A percentile compares a stretch with the other conserved stretches of the same genome.
These are phyloP conservation scores for Candida gigantensis DNA, from an alignment of 1,139 yeast species.

Conservation along the genomic window DNA sequence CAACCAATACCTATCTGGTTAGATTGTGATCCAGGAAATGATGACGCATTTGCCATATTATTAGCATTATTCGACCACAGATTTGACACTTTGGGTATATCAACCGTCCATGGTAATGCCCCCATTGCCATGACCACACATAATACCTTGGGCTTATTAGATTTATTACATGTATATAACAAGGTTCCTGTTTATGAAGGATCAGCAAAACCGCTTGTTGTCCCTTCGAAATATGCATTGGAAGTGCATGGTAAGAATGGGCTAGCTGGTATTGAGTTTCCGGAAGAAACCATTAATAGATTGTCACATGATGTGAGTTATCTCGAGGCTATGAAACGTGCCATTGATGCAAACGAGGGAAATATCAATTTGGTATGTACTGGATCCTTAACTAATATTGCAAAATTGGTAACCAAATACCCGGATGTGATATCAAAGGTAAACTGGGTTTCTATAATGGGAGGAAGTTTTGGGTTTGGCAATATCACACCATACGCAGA, in stretches of 20 bases:
- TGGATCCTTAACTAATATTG: slow-evolving; percentile 74
- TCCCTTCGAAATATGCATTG: slow-evolving; percentile 53
- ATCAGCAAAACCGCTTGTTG: slow-evolving; percentile 54
- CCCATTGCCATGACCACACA: slow-evolving; percentile 65
- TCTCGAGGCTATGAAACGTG: slow-evolving; percentile 57
- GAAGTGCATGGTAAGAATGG: slow-evolving; percentile 77
- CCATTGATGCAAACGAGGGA: slow-evolving; percentile 43
- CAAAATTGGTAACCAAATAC: slow-evolving; percentile 48
- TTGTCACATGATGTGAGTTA: slow-evolving; percentile 42
- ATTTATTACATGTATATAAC: slow-evolving; percentile 49
- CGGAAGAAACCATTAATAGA: slow-evolving; percentile 46
- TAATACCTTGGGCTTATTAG: slow-evolving; percentile 67
- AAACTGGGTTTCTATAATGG: slow-evolving; percentile 66
- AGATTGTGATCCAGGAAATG: slow-evolving; percentile 95
- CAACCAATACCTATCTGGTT: slow-evolving; percentile 66
- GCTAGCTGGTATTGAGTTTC: slow-evolving; percentile 65
- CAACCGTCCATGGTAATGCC: slow-evolving; percentile 84
- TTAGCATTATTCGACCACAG: slow-evolving; percentile 61
- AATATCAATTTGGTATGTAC: slow-evolving; percentile 63
- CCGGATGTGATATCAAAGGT: slow-evolving; percentile 54
- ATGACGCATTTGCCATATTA: slow-evolving; percentile 78
- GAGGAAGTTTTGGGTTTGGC: slow-evolving; percentile 61
- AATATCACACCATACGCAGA: slow-evolving; percentile 63
- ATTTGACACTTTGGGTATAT: slow-evolving; percentile 66
- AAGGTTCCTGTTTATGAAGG: slow-evolving; percentile 63